Base-by-base conservation (phyloP, 192 early-diverging fungal genomes). In the Spinellus fusiger region DNA sequence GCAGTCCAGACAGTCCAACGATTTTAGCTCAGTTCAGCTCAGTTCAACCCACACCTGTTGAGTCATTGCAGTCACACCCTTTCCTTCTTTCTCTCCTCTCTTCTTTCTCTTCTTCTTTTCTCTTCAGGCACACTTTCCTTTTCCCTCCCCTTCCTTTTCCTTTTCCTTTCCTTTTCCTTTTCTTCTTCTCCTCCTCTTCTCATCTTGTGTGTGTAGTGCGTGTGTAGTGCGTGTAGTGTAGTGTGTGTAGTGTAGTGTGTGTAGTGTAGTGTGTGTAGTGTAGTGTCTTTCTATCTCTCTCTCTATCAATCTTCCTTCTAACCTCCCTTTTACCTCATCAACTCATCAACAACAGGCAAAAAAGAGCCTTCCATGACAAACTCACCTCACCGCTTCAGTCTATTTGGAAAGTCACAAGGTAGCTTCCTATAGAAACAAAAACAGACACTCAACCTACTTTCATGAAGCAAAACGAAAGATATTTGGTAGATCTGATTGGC, bases 321-420 rank as follows among this genome's bases (percentile, higher is more conserved):
- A 5, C 13, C 35, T 37, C 35, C 35, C 35, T 37, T 37, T 12
- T n/a, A 44, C 10, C 40, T 44, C 40, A 44, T 10, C 40, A 37
- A 6, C 13, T 44, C 18, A 12, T 10, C 40, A 6, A 23, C 6
- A 3, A 23, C 22, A 12, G 12, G 26, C 22, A 25, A 51, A 51
- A 51, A 51, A 23, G 49, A 27, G 26, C 12, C 49, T 13, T 23
- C 49, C 22, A 9, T 1, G 4, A 25, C 49, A 23, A 22, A 25
- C 6, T 51, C n/a, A n/a, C n/a, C 49, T 29, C 49, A 51, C 26
- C 22, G 20, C 22, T 51, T 51, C 20, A 51, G 49, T 23, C 12
- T 51, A 12, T 51, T 51, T 51, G 49, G 49, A 51, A 51, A 51
- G 26, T 51, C 49, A 16, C 10, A 51, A 51, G 49, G 49, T 51